These are phyloP conservation scores for Flaveria bidentis DNA, from an alignment of 129 eudicot genomes.

Conservation along the genomic window DNA sequence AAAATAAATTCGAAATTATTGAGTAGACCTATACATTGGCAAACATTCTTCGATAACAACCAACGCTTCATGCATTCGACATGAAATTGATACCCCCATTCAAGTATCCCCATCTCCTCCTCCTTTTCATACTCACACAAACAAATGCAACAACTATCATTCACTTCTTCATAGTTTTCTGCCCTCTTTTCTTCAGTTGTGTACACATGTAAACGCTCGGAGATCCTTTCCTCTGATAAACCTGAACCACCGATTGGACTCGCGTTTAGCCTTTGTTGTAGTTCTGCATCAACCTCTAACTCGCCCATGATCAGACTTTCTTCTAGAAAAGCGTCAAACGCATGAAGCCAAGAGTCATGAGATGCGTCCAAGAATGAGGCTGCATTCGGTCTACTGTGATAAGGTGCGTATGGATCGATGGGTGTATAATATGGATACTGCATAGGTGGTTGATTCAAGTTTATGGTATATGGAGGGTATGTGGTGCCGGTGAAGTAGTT, in stretches of 20 bases:
- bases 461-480: neutral
- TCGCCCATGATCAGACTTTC: neutral
- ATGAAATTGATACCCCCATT: conserved; percentile 5
- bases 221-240: neutral
- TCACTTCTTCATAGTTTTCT: neutral
- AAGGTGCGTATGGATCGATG: neutral
- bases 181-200: neutral
- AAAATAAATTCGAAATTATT: too few relatives aligned
- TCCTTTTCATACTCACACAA: neutral
- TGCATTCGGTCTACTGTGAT: neutral
- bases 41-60: conserved; percentile 6
- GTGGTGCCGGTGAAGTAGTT: neutral
- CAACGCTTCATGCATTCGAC: conserved; percentile 1
- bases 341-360: too few relatives aligned
- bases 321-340: neutral
- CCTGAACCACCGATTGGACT: neutral
- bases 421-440: neutral
- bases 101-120: neutral
- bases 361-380: neutral
- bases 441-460: neutral
- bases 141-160: neutral
- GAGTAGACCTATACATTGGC: conserved; percentile 13
- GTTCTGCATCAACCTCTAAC: neutral
- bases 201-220: neutral
- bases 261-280: neutral